phyloP scores from a whole-genome alignment of 306 rosid species.

The Acacia confusa region DNA sequence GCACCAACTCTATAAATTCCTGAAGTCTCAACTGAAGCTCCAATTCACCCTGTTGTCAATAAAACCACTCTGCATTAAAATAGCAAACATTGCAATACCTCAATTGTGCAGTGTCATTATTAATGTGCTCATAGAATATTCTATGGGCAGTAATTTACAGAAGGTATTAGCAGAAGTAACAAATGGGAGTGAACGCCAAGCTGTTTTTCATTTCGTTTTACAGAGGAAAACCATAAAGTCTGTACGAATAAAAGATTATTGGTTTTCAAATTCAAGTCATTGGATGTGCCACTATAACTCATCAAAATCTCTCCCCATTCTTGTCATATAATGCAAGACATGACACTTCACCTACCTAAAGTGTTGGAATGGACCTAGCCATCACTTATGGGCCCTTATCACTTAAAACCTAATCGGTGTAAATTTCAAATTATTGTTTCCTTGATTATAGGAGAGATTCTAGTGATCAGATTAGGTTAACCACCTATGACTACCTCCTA shows the following conservation, averaged over 20 bases:
- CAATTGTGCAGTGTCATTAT: constrained; percentile 2
- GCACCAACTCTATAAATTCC: constrained; percentile 93
- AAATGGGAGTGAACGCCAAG: not conserved
- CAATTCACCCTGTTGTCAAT: constrained; percentile 74
- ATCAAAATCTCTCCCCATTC: not conserved
- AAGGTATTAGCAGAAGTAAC: not conserved
- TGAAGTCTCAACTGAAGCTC: constrained; percentile 97
- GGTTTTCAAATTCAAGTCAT: not conserved
- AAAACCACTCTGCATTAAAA: constrained; percentile 41
- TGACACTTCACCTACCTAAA: not conserved
- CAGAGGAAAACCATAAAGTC: not conserved
- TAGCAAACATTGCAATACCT: not conserved
- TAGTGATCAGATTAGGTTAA: no score
- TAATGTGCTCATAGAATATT: constrained; percentile 9
- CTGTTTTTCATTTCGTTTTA: not conserved
- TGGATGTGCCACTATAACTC: not conserved
- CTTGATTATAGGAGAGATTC: no score
- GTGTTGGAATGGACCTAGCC: no score
- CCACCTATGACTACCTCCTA: no score
- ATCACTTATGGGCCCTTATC: constrained; percentile 23
- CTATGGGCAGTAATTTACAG: not conserved
- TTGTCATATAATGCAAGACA: not conserved
- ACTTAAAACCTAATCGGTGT: no score
- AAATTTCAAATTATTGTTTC: no score
- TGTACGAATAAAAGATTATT: not conserved